Evolutionary conservation across 305 asterid species (phyloP).

Genomic region (Fraxinus albicans): DNA sequence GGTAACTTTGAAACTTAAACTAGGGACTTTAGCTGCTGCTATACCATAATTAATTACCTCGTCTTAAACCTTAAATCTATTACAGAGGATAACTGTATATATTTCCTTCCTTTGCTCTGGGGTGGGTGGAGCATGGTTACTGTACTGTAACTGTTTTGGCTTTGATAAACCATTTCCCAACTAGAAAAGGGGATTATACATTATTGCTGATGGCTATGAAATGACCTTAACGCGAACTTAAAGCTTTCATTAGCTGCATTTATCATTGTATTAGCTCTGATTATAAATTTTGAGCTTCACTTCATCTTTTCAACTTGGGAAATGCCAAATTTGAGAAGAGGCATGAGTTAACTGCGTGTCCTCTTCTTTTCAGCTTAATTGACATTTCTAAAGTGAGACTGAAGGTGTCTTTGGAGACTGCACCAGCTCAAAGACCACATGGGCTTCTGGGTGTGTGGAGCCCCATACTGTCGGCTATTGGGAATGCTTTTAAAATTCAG

Average conservation of each 20-base stretch:
- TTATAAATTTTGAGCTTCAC: not conserved
- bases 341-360: slow-evolving; percentile 11
- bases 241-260: slow-evolving; percentile 13
- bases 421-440: slow-evolving; percentile 88
- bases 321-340: slow-evolving; percentile 8
- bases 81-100: not conserved
- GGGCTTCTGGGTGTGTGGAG: slow-evolving; percentile 98
- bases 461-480: slow-evolving; percentile 95
- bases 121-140: not conserved
- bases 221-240: slow-evolving; percentile 4
- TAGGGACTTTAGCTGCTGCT: not conserved
- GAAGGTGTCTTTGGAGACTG: slow-evolving; percentile 88
- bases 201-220: slow-evolving; percentile 8
- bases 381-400: slow-evolving; percentile 91
- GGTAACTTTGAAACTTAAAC: not conserved
- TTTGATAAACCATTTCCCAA: not conserved
- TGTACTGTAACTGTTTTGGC: not conserved
- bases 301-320: not conserved
- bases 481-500: slow-evolving; percentile 94
- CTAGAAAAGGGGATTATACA: not conserved
- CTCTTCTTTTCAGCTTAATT: slow-evolving; percentile 65
- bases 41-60: not conserved
- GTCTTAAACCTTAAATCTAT: not conserved
- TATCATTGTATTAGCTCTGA: not conserved
- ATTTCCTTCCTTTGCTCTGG: not conserved